Conservation (phyloP, 164 flowering plant genomes). For the Vitis rupestris region DNA sequence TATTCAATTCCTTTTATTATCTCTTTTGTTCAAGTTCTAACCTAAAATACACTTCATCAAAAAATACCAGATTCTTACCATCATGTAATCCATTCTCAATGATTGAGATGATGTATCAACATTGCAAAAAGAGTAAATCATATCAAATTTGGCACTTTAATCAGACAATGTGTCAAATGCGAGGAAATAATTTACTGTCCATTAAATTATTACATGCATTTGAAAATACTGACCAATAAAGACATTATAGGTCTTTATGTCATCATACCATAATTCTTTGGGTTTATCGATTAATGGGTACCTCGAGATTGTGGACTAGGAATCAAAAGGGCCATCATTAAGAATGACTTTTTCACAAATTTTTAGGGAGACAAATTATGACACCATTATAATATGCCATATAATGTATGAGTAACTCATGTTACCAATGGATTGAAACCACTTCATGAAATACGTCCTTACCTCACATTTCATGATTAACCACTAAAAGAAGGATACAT, state of each 20-base stretch:
- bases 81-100: too few species aligned
- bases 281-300: constrained; percentile 13
- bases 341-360: constrained; percentile 8
- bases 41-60: too few species aligned
- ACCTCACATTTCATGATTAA: constrained; percentile 1
- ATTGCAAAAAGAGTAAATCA: background rate
- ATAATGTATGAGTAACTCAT: constrained; percentile 3
- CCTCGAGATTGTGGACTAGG: constrained; percentile 8
- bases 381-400: constrained; percentile 9
- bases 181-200: constrained; percentile 19
- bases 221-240: background rate
- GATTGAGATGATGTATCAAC: background rate
- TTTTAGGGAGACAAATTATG: constrained; percentile 12
- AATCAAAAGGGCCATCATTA: constrained; percentile 2
- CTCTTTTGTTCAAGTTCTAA: too few species aligned
- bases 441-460: background rate
- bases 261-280: constrained; percentile 6
- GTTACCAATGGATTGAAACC: constrained; percentile 3
- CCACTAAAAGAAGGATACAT: background rate
- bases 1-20: too few species aligned
- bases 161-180: constrained; percentile 5
- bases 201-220: constrained; percentile 3
- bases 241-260: constrained; percentile 11
- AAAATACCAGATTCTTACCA: too few species aligned
- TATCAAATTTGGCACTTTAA: background rate